phyloP scores from a whole-genome alignment of 768 basidiomycete species.

The Agaricus subrufescens region DNA sequence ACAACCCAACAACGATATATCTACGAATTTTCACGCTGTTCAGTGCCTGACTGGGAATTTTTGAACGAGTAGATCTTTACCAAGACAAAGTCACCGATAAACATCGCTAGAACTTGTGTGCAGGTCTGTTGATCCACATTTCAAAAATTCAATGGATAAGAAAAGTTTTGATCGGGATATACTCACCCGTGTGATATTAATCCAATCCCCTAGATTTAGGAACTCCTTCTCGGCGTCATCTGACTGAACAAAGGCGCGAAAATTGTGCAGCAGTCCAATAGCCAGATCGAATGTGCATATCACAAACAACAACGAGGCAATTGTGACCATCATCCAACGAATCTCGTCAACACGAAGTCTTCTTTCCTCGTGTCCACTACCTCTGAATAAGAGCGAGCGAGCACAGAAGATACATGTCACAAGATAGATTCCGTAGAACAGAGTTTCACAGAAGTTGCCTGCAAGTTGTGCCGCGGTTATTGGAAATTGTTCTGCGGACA shows the following conservation, averaged over 20 bases:
- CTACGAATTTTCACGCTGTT: not conserved
- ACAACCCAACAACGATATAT: conserved; percentile 5
- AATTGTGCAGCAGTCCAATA: conserved; percentile 3
- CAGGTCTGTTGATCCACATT: too few species aligned
- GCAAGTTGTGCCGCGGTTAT: conserved; percentile 6
- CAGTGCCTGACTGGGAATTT: too few species aligned
- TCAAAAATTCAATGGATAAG: not conserved
- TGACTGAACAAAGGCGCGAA: not conserved
- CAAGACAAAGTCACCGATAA: not conserved
- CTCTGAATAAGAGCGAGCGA: not conserved
- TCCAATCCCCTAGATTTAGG: not conserved
- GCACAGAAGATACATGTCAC: not conserved
- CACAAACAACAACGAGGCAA: not conserved
- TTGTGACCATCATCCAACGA: not conserved
- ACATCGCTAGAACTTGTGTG: not conserved
- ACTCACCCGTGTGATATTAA: not conserved
- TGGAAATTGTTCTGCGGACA: not conserved
- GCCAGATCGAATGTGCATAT: conserved; percentile 1
- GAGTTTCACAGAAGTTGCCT: conserved; percentile 9
- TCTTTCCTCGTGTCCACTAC: not conserved
- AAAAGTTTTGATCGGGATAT: too few species aligned
- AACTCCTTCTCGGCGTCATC: not conserved
- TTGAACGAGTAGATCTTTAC: too few species aligned
- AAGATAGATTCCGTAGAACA: conserved; percentile 4
- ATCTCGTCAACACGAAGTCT: not conserved